These are phyloP conservation scores for Phytophthora meadii DNA, from an alignment of 352 stramenopile genomes.

Conservation along the genomic window DNA sequence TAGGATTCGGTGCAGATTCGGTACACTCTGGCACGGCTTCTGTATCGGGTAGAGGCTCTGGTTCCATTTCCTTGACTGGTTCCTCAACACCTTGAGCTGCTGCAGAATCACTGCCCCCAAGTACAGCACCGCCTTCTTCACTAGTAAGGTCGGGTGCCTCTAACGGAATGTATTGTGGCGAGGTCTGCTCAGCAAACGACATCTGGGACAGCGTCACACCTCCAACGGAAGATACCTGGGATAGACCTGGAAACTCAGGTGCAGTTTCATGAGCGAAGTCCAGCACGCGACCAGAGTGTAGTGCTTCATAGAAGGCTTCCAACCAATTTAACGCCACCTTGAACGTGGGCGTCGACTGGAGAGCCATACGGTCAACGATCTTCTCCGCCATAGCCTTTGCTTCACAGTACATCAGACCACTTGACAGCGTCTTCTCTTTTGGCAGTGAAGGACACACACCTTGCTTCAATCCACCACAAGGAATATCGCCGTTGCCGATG, in stretches of 20 bases:
- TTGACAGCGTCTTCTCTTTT: neutral
- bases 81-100: neutral
- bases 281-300: neutral
- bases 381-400: conserved; percentile 4
- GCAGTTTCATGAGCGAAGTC: neutral
- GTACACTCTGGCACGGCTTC: neutral
- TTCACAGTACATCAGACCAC: neutral
- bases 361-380: conserved; percentile 11
- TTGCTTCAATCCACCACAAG: neutral
- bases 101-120: neutral
- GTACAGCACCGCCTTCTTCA: too few species aligned
- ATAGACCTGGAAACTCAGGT: neutral
- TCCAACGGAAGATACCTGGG: neutral
- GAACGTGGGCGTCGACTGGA: conserved; percentile 20
- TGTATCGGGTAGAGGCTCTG: neutral
- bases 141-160: too few species aligned
- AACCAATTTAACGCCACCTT: conserved; percentile 10
- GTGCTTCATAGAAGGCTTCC: conserved; percentile 8
- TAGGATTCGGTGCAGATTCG: neutral
- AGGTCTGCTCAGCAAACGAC: too few species aligned
- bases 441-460: neutral
- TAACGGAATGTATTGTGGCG: too few species aligned
- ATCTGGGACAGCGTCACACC: too few species aligned
- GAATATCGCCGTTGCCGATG: conserved; percentile 8
- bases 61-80: neutral